Evolutionary conservation across 1,284 basidiomycete genomes (phyloP).

Genomic region (Apiotrichum veenhuisii): DNA sequence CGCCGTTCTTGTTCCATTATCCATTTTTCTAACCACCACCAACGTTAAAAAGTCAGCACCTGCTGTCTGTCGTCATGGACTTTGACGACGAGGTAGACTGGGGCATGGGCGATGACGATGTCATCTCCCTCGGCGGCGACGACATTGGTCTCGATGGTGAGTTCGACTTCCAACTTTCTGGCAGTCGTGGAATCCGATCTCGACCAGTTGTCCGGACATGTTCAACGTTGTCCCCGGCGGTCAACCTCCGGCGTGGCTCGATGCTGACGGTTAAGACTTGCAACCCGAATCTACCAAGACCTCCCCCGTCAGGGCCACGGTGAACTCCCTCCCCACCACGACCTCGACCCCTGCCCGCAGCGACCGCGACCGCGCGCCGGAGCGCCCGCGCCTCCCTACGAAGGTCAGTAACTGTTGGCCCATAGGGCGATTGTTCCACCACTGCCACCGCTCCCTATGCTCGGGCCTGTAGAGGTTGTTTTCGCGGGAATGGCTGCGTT

Average conservation of each 20-base stretch:
- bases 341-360: not conserved
- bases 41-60: not conserved
- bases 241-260: no score
- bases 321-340: not conserved
- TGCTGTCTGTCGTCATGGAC: conserved; percentile 16
- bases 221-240: no score
- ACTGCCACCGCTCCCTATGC: no score
- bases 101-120: conserved; percentile 23
- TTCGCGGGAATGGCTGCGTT: no score
- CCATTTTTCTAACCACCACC: not conserved
- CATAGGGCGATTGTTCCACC: no score
- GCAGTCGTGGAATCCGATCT: no score
- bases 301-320: not conserved
- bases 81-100: conserved; percentile 30
- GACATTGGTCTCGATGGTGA: conserved; percentile 5
- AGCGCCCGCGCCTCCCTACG: not conserved
- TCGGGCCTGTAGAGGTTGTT: no score
- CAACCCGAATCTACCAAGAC: not conserved
- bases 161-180: not conserved
- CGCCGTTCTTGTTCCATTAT: not conserved
- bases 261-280: not conserved
- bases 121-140: conserved; percentile 15
- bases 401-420: not conserved
- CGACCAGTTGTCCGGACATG: no score
- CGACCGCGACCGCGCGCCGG: not conserved